Base-by-base conservation (phyloP, 257 asterid species). In the Rhazya stricta region DNA sequence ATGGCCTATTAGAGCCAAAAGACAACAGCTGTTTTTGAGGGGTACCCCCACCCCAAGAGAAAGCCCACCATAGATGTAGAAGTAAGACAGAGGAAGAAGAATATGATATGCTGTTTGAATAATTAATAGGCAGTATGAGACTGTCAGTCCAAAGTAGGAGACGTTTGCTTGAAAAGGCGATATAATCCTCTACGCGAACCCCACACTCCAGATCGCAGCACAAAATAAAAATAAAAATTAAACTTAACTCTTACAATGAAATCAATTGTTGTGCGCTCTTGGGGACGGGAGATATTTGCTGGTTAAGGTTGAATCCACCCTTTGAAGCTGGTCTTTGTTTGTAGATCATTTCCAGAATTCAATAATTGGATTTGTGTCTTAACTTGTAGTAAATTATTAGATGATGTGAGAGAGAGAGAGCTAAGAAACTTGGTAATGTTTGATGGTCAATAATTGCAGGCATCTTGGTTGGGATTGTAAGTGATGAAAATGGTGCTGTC, bases 1-100 rank as follows among this genome's bases (percentile, higher is more conserved):
- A 15, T 27, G 57, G 56, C 76, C 76, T 57, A 73, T 60, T 42
- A 60, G 18, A 60, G 70, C 70, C 69, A 60, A 60, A 60, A 62
- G 30, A 61, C 2, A 15, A 27, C 71, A 61, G 71, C 77, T 73
- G 60, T 6, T 13, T 68, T 5, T 68, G 37, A 9, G 48, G 45
- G 7, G 27, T 23, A 0, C 1, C 0, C n/a, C 45, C 6, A 7
- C 0, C 21, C 6, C n/a, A 42, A 25, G 1, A 30, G 34, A 50
- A 71, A 71, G n/a, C 48, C 65, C 75, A 34, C 25, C 34, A 37
- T 29, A 1, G 4, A 34, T 50, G 66, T 29, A 9, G 4, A 43
- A 21, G 34, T 16, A 48, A 15, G 18, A 48, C 56, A 30, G 2
- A 67, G 23, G 37, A 42, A 67, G 50, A 43, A 42, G 25, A 69